Base-by-base conservation (phyloP, 1,284 basidiomycete genomes). In the Sphagnurus paluster region DNA sequence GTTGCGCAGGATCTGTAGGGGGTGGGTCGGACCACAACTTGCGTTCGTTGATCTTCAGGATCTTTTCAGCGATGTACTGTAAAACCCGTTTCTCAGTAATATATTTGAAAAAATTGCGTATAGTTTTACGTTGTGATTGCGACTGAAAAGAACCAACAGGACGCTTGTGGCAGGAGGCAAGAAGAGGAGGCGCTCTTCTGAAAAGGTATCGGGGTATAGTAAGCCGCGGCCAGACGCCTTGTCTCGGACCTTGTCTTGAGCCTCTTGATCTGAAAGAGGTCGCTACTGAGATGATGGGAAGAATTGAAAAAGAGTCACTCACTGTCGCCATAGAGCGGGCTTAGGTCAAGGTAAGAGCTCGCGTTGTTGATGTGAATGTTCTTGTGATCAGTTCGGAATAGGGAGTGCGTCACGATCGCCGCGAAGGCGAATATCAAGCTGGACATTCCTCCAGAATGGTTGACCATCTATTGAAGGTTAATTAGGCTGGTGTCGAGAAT, bases 301-400 rank as follows among this genome's bases (percentile, higher is more conserved):
- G 23, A 7, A 20, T 26, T 3, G 9, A 20, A 14, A 21, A n/a
- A 8, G 14, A 24, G 13, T 13, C 5, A 55, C 68, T 37, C 37
- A 71, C 69, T 69, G 42, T 65, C 61, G 4, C 74, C 74, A 52
- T 75, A 74, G 0, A 72, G 53, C 3, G 66, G 67, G 39, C 72
- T 74, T 11, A 82, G 65, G 50, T 84, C 81, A 46, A 84, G 69
- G 54, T 83, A 83, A 3, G 76, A 79, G 29, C 72, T 75, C 3
- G 81, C 75, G 30, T 75, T 66, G 61, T 84, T 84, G 56, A 75
- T 74, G 35, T 59, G 66, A 50, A 60, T 63, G 45, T 75, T 64
- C 1, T 52, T 41, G 9, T 52, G 52, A 41, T 70, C 66, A 1
- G 72, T 72, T 13, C 69, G 55, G 65, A 77, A 77, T 14, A 76